Conservation (phyloP, 2,329 filamentous ascomycete genomes). For the Colletotrichum karsti region DNA sequence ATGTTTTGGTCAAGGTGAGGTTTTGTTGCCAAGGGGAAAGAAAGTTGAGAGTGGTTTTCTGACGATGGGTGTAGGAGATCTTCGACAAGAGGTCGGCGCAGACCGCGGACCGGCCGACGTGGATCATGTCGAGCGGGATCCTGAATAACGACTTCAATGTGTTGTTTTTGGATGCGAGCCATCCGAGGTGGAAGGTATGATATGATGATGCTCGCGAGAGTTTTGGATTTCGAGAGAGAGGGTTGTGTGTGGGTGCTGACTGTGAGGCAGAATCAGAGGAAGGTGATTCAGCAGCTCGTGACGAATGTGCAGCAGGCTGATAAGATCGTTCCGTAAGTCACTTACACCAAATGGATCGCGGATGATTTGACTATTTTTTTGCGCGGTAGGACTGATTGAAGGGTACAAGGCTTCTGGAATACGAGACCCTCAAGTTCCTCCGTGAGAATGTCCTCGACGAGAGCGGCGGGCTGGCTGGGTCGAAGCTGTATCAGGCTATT, state of each 20-base stretch:
- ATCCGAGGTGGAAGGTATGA: not conserved
- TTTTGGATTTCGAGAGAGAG: not conserved
- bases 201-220: too few relatives aligned
- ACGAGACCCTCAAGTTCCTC: not conserved
- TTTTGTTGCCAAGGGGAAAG: not conserved
- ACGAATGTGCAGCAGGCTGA: not conserved
- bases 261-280: not conserved
- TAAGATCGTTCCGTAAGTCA: constrained; percentile 1
- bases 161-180: not conserved
- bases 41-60: not conserved
- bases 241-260: too few relatives aligned
- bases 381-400: not conserved
- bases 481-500: not conserved
- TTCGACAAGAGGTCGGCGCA: constrained; percentile 14
- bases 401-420: not conserved
- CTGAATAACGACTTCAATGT: not conserved
- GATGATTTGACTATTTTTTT: too few relatives aligned
- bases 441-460: not conserved
- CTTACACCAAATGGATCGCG: too few relatives aligned
- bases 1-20: not conserved
- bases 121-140: constrained; percentile 9
- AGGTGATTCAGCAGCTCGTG: constrained; percentile 1
- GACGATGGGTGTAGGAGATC: not conserved
- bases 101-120: constrained; percentile 2
- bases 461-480: not conserved